Conservation (phyloP, 2,329 filamentous ascomycete genomes). For the Stachybotrys chartarum region DNA sequence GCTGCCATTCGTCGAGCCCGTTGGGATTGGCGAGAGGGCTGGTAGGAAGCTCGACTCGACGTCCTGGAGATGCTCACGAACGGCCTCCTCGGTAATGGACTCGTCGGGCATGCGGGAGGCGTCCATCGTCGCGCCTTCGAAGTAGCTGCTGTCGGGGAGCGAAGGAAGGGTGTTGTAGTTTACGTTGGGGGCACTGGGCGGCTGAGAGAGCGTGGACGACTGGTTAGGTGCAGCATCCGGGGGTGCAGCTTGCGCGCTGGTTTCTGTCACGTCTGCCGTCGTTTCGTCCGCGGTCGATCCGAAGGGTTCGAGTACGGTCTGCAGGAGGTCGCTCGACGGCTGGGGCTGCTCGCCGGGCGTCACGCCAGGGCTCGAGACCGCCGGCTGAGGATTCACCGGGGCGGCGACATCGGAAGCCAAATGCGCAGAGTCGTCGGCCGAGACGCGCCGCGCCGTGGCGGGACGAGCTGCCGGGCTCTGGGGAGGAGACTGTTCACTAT, state of each 20-base stretch:
- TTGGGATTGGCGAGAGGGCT: conserved; percentile 47
- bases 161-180: conserved; percentile 7
- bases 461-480: conserved; percentile 13
- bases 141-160: conserved; percentile 31
- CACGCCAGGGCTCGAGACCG: neutral
- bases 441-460: conserved; percentile 16
- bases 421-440: conserved; percentile 6
- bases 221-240: neutral
- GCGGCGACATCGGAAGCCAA: neutral
- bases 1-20: conserved; percentile 29
- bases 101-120: conserved; percentile 29
- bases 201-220: neutral
- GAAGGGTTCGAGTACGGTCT: neutral
- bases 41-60: conserved; percentile 60
- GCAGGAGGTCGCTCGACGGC: neutral
- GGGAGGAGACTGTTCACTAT: neutral
- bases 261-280: neutral
- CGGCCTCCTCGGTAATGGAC: conserved; percentile 44
- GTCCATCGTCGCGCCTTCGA: conserved; percentile 32
- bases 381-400: neutral
- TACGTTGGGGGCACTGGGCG: neutral
- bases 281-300: neutral
- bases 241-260: neutral
- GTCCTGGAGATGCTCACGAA: conserved; percentile 52
- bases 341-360: neutral